Evolutionary conservation across 306 rosid species (phyloP), one percentile per base, ranked within the genome.

Genomic region (Cucurbita pepo): DNA sequence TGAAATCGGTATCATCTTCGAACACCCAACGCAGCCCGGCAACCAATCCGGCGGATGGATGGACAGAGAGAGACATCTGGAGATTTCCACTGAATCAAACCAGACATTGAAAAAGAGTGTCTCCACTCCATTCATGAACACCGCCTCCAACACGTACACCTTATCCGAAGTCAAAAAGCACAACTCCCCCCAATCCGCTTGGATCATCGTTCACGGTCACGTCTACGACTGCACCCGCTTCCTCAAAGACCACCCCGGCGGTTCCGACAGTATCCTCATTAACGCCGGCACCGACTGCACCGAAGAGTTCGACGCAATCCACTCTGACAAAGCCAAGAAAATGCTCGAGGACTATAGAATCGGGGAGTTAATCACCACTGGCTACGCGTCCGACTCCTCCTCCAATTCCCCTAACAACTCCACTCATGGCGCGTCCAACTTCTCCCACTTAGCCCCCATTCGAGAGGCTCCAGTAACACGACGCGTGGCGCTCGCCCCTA

Each of bases 211-310:
- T 79, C 82, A 88, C 50, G 88, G 87, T 69, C 85, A 90, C 3
- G 79, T 92, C 73, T 92, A 90, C 59, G 89, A 92, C 44, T 88
- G 96, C 84, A 88, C 96, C 22, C 80, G 58, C 25, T 92, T 88
- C 80, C 79, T 92, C 80, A 83, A 88, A 8, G 90, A 87, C 58
- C 98, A 92, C 72, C 98, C 98, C 0, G 98, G 98, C 1, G 98
- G 98, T 58, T 66, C 79, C 6, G 96, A 92, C 37, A 92, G 98
- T 80, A 92, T 92, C 69, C 85, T 92, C 72, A 87, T 90, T 72
- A 90, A 92, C 16, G 91, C 91, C 12, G 98, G 98, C 64, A 85
- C 93, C 3, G 96, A 92, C 82, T 90, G 90, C 69, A 90, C 98
- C 0, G 98, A 92, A 18, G 98, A 90, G 53, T 92, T 92, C 56